Percentiles rank a stretch among this genome's conserved stretches.
These are phyloP conservation scores for Hansfordia pulvinata DNA, from an alignment of 2,329 filamentous ascomycete genomes.

Conservation along the genomic window DNA sequence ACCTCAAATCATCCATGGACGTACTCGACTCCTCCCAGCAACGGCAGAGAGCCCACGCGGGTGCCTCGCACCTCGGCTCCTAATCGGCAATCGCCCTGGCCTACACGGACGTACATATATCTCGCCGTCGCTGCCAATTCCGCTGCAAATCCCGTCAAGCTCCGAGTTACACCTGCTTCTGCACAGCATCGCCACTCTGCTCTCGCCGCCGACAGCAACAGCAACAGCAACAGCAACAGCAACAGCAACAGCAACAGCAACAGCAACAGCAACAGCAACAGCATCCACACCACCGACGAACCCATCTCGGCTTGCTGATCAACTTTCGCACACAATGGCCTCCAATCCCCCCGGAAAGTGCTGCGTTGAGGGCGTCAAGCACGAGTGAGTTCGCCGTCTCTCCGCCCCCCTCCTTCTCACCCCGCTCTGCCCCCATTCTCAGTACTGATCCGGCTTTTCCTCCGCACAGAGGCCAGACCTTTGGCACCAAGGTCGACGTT, in stretches of 20 bases:
- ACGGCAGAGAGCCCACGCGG: neutral
- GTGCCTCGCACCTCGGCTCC: too few species aligned
- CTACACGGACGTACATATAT: too few species aligned
- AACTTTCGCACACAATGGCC: conserved; percentile 25
- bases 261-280: neutral
- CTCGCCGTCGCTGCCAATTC: too few species aligned
- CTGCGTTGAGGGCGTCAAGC: conserved; percentile 37
- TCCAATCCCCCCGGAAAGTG: conserved; percentile 37
- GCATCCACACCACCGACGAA: neutral
- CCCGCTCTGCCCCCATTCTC: conserved; percentile 2
- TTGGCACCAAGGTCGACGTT: conserved; percentile 31
- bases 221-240: conserved; percentile 1
- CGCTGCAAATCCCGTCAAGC: neutral
- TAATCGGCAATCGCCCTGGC: too few species aligned
- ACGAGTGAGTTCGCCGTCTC: conserved; percentile 28
- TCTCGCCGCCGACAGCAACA: neutral
- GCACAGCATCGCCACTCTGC: neutral
- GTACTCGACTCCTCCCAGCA: neutral
- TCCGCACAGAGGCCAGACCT: conserved; percentile 28
- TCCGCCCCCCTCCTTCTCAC: neutral
- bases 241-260: conserved; percentile 1
- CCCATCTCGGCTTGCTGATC: conserved; percentile 1
- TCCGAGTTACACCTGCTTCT: neutral
- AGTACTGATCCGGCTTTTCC: conserved; percentile 1
- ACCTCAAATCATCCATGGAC: neutral